Evolutionary conservation across 108 stramenopile species (phyloP).

Genomic region (Cylindrotheca fusiformis): DNA sequence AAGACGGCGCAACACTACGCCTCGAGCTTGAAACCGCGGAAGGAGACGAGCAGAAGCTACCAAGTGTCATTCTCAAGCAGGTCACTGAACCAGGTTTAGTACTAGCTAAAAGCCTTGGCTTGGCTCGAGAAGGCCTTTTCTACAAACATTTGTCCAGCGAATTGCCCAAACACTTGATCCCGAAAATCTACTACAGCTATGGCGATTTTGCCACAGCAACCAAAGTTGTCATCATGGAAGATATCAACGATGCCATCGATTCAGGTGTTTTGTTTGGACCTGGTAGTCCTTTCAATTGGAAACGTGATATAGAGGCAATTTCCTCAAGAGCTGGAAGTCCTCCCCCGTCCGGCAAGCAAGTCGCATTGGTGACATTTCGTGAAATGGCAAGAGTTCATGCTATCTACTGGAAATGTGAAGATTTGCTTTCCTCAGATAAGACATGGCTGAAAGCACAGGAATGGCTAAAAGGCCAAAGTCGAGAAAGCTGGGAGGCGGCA

Average conservation of each 20-base stretch:
- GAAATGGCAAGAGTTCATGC: slow-evolving; percentile 37
- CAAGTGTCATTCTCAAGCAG: slow-evolving; percentile 42
- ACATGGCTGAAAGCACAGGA: slow-evolving; percentile 33
- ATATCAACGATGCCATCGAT: slow-evolving; percentile 15
- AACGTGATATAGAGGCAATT: slow-evolving; percentile 9
- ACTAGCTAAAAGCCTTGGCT: slow-evolving; percentile 33
- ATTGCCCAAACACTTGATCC: slow-evolving; percentile 15
- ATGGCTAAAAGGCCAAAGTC: slow-evolving; percentile 43
- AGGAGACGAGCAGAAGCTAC: background rate
- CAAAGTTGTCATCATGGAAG: slow-evolving; percentile 52
- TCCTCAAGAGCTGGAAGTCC: background rate
- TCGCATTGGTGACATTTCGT: slow-evolving; percentile 23
- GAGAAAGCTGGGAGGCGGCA: slow-evolving; percentile 35
- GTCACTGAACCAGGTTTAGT: slow-evolving; percentile 16
- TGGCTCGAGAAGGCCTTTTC: slow-evolving; percentile 59
- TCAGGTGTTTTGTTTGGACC: slow-evolving; percentile 45
- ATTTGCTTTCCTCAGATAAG: slow-evolving; percentile 13
- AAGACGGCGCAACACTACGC: slow-evolving; percentile 31
- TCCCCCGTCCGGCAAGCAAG: slow-evolving; percentile 6
- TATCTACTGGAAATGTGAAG: slow-evolving; percentile 39
- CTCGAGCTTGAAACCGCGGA: background rate
- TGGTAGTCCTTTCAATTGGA: slow-evolving; percentile 46
- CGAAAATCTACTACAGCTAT: slow-evolving; percentile 40
- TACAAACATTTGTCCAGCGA: slow-evolving; percentile 31
- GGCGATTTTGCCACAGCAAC: slow-evolving; percentile 36